Percentiles rank a stretch among this genome's conserved stretches.
Conservation (phyloP, 2,329 filamentous ascomycete species). For the Pezicula rhizophila region DNA sequence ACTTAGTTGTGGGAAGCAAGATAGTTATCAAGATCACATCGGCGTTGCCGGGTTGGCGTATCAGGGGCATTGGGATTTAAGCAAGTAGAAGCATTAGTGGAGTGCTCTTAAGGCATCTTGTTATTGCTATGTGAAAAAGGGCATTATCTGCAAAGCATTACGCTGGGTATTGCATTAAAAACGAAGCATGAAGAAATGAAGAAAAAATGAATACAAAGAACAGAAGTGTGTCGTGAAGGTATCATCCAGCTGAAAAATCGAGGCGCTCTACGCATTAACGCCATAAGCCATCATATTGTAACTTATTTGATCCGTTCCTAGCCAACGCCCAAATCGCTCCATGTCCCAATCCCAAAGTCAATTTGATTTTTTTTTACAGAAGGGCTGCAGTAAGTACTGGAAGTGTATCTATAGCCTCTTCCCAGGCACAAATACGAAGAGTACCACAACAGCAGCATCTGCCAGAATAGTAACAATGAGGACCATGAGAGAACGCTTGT, state of each 20-base stretch:
- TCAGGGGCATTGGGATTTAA: conserved; percentile 3
- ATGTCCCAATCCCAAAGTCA: too few relatives aligned
- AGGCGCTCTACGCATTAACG: too few relatives aligned
- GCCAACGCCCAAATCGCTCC: too few relatives aligned
- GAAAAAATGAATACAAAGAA: not conserved
- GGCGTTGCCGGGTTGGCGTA: not conserved
- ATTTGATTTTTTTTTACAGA: too few relatives aligned
- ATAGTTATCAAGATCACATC: too few relatives aligned
- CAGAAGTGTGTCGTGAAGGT: not conserved
- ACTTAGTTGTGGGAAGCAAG: conserved; percentile 2
- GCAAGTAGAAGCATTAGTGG: not conserved
- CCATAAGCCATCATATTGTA: too few relatives aligned
- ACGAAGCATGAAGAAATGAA: not conserved
- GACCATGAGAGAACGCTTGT: conserved; percentile 77
- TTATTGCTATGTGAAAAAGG: not conserved
- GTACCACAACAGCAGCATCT: conserved; percentile 73
- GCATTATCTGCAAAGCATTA: not conserved
- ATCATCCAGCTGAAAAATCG: too few relatives aligned
- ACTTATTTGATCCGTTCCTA: too few relatives aligned
- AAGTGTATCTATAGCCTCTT: conserved; percentile 56
- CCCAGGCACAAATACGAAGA: conserved; percentile 94
- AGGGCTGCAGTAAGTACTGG: too few relatives aligned
- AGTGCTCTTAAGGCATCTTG: too few relatives aligned
- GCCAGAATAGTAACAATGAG: conserved; percentile 68
- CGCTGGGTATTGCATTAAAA: not conserved